Conservation (phyloP, 208 protist genomes). For the Blastocrithidia nonstop region DNA sequence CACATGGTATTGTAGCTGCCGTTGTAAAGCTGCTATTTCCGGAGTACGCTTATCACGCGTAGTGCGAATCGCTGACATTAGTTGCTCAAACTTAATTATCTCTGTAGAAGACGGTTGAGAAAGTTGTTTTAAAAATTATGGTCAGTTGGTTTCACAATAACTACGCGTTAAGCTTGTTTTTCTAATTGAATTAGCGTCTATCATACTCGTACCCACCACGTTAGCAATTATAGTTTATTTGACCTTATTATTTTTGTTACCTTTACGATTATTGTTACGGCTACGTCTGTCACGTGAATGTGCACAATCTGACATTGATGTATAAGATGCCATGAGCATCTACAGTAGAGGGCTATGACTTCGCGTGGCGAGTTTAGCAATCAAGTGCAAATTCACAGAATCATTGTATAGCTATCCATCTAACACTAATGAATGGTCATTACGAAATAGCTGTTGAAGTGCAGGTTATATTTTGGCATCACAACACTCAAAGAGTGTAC, state of each 20-base stretch:
- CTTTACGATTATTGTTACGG: no score
- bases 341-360: no score
- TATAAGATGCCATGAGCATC: no score
- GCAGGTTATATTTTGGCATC: constrained; percentile 48
- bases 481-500: constrained; percentile 80
- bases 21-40: constrained; percentile 36
- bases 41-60: constrained; percentile 32
- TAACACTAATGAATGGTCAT: constrained; percentile 58
- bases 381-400: constrained; percentile 22
- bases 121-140: not conserved
- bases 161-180: no score
- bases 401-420: constrained; percentile 84
- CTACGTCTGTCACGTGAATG: no score
- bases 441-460: constrained; percentile 40
- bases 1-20: constrained; percentile 66
- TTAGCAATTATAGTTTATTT: no score
- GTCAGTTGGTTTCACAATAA: not conserved
- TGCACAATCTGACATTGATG: no score
- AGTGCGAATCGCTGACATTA: constrained; percentile 67
- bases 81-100: constrained; percentile 51
- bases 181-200: no score
- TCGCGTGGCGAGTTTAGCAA: no score
- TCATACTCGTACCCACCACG: not conserved
- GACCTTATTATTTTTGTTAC: no score
- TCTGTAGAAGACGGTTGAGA: constrained; percentile 4